Percentiles rank a stretch among this genome's conserved stretches.
phyloP scores from a whole-genome alignment of 495 filamentous ascomycete genomes.

The Penicillium coprophilum region DNA sequence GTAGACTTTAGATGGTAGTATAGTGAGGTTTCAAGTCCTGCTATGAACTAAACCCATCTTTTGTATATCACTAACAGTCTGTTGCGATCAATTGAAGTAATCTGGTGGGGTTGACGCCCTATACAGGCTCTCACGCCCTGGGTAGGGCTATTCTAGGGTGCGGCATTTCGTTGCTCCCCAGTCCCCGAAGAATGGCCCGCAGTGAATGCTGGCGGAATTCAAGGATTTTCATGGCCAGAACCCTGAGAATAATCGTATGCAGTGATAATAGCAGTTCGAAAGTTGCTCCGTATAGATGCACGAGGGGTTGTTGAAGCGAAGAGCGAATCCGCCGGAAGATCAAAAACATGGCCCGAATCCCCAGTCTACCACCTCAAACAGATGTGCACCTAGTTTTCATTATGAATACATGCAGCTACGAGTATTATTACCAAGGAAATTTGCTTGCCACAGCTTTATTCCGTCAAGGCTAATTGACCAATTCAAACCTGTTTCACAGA shows the following conservation, averaged over 20 bases:
- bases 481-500: slow-evolving; percentile 2
- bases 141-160: slow-evolving; percentile 14
- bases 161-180: slow-evolving; percentile 22
- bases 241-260: not conserved
- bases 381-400: not conserved
- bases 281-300: not conserved
- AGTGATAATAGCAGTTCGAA: not conserved
- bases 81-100: not conserved
- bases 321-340: not conserved
- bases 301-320: not conserved
- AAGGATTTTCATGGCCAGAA: slow-evolving; percentile 14
- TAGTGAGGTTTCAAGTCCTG: not conserved
- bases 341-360: not conserved
- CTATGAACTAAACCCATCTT: not conserved
- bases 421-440: not conserved
- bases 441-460: not conserved
- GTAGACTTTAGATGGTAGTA: not conserved
- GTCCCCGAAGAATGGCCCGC: slow-evolving; percentile 26
- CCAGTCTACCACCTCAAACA: not conserved
- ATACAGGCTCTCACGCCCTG: slow-evolving; percentile 1
- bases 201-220: slow-evolving; percentile 30
- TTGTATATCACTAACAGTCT: not conserved
- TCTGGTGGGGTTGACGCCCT: not conserved
- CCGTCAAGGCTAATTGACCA: not conserved
- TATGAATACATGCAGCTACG: not conserved